Percentiles rank a stretch among this genome's conserved stretches.
These are phyloP conservation scores for Penicillium lagena DNA, from an alignment of 495 filamentous ascomycete species.

Conservation along the genomic window DNA sequence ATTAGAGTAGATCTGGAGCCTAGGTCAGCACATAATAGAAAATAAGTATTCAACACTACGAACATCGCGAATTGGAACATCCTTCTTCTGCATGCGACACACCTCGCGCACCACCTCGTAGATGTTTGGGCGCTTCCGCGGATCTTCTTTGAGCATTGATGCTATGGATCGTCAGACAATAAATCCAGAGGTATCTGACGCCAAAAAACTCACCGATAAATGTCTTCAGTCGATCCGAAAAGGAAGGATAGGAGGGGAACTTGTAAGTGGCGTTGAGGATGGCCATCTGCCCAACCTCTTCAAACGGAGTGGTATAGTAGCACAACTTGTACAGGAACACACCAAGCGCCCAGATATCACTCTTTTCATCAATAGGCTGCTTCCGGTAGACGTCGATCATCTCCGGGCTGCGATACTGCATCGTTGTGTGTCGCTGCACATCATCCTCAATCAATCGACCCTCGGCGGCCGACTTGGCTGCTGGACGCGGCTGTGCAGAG, in stretches of 20 bases:
- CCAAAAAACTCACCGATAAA: conserved; percentile 65
- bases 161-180: conserved; percentile 37
- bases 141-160: conserved; percentile 85
- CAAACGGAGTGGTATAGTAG: conserved; percentile 98
- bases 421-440: conserved; percentile 91
- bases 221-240: conserved; percentile 85
- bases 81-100: conserved; percentile 81
- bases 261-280: conserved; percentile 95
- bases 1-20: conserved; percentile 70
- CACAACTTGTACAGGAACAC: conserved; percentile 97
- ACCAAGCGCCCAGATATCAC: conserved; percentile 95
- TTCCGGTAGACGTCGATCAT: conserved; percentile 98
- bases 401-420: conserved; percentile 96
- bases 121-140: conserved; percentile 79
- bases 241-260: conserved; percentile 78
- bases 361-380: conserved; percentile 97
- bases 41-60: conserved; percentile 20
- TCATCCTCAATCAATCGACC: conserved; percentile 92
- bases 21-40: conserved; percentile 8
- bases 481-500: conserved; percentile 73
- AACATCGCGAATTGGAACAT: conserved; percentile 89
- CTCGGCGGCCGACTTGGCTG: conserved; percentile 77
- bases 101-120: conserved; percentile 85
- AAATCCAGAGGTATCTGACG: too few species aligned
- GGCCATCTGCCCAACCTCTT: conserved; percentile 96